Percentiles rank a stretch among this genome's conserved stretches.
These are phyloP conservation scores for Chaetomiaceae sp. DNA, from an alignment of 2,329 filamentous ascomycete species.

Conservation along the genomic window DNA sequence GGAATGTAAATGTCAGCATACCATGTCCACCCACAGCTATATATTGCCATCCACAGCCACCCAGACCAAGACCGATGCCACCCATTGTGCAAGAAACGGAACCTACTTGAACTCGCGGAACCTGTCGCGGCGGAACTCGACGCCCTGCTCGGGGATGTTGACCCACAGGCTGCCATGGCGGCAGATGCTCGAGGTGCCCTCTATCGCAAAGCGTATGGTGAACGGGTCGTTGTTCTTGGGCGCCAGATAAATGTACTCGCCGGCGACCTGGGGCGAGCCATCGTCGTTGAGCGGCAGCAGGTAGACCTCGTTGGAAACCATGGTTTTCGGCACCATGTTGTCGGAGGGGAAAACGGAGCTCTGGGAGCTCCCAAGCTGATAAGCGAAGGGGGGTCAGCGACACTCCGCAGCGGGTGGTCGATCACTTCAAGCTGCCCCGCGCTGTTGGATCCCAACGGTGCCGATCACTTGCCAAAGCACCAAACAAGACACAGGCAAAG, in stretches of 20 bases:
- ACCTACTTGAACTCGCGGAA: conserved; percentile 88
- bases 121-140: conserved; percentile 68
- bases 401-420: conserved; percentile 3
- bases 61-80: no score
- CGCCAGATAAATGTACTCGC: conserved; percentile 87
- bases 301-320: conserved; percentile 71
- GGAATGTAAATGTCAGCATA: conserved; percentile 7
- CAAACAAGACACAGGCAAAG: conserved; percentile 23
- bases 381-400: background rate
- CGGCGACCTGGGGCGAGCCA: conserved; percentile 82
- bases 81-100: background rate
- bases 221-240: conserved; percentile 70
- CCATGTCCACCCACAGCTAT: no score
- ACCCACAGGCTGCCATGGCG: conserved; percentile 93
- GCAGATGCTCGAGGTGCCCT: conserved; percentile 94
- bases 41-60: no score
- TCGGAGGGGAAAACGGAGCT: conserved; percentile 11
- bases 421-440: conserved; percentile 8
- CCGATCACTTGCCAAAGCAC: conserved; percentile 16
- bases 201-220: conserved; percentile 79
- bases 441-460: conserved; percentile 9
- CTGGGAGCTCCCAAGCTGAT: conserved; percentile 14
- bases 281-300: conserved; percentile 86
- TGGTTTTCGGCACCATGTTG: conserved; percentile 55
- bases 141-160: conserved; percentile 78